Base-by-base conservation (phyloP, 192 early-diverging fungal species). In the Backusella westeae region DNA sequence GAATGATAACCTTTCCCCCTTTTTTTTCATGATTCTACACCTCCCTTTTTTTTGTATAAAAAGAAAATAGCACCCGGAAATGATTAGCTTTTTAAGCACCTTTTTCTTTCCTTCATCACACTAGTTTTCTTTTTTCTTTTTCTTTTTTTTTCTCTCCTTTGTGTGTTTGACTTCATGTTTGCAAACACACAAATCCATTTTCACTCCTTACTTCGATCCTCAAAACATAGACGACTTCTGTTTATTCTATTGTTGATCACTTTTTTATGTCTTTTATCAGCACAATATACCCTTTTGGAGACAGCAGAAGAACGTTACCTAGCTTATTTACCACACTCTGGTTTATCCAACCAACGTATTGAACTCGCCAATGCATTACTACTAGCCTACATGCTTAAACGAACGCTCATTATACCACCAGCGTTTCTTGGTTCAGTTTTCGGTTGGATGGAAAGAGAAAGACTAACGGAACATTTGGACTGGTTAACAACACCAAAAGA, bases 321-420 rank as follows among this genome's bases (percentile, higher is more conserved):
- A 7, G 79, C 88, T 7, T 89, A 89, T 70, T 70, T 85, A 6
- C 83, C 88, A 21, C 88, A 89, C 67, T 83, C 81, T 67, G 89
- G 89, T 4, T 81, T 89, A 72, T 85, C 85, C 38, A 90, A 90
- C 52, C 89, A 90, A 73, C 84, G 87, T 0, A 87, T 83, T 36
- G 85, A 81, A 32, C 82, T 90, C 34, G 87, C 83, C 38, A 90
- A 90, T 53, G 87, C 86, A 1, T 67, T 90, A 15, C 38, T 90
- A 6, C 75, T 90, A 12, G 85, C 89, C 26, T 80, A 77, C 8
- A 80, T 86, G 52, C 78, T 90, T 59, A 86, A 88, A 69, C 86
- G 87, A 19, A 90, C 89, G 1, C 72, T 90, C 10, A 49, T 90
- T 19, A 41, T 89, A 1, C 87, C 87, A 0, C 89, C 89, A 6